Conservation (phyloP, 225 moss, liverwort and hornwort genomes). For the Bryum argenteum region DNA sequence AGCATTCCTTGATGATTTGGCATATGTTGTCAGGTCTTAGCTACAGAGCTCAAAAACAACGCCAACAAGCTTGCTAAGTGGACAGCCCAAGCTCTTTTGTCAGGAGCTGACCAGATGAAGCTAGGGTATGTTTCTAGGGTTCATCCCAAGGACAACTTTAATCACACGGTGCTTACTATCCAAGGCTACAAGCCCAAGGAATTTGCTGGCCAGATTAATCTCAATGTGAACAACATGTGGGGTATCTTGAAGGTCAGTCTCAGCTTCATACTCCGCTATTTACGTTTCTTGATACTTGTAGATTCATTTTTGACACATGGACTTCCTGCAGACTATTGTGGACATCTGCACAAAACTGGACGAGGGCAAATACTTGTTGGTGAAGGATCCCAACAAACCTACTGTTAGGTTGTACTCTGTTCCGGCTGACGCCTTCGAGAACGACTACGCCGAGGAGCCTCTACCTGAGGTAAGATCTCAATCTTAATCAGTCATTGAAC, state of each 20-base stretch:
- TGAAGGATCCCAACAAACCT: slow-evolving; percentile 98
- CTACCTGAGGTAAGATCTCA: slow-evolving; percentile 72
- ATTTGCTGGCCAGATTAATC: slow-evolving; percentile 95
- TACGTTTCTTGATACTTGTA: not conserved
- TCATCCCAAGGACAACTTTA: slow-evolving; percentile 98
- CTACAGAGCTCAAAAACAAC: slow-evolving; percentile 96
- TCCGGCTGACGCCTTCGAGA: slow-evolving; percentile 94
- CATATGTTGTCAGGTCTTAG: slow-evolving; percentile 67
- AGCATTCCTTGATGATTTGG: slow-evolving; percentile 20
- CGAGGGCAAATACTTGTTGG: slow-evolving; percentile 95
- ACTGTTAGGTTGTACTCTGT: slow-evolving; percentile 94
- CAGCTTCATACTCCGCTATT: not conserved
- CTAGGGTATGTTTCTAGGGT: slow-evolving; percentile 95
- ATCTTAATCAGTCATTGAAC: not conserved
- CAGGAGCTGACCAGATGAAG: slow-evolving; percentile 99
- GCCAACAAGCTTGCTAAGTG: slow-evolving; percentile 99
- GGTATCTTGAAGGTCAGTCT: slow-evolving; percentile 84
- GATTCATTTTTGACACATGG: not conserved
- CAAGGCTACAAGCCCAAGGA: slow-evolving; percentile 99
- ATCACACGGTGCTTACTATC: slow-evolving; percentile 80
- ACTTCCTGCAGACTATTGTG: slow-evolving; percentile 71
- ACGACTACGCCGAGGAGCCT: slow-evolving; percentile 97
- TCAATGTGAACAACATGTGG: slow-evolving; percentile 99
- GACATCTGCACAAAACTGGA: slow-evolving; percentile 99
- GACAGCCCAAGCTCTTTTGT: slow-evolving; percentile 96